Conservation (phyloP, 192 early-diverging fungal genomes). For the Rhizophlyctis rosea region DNA sequence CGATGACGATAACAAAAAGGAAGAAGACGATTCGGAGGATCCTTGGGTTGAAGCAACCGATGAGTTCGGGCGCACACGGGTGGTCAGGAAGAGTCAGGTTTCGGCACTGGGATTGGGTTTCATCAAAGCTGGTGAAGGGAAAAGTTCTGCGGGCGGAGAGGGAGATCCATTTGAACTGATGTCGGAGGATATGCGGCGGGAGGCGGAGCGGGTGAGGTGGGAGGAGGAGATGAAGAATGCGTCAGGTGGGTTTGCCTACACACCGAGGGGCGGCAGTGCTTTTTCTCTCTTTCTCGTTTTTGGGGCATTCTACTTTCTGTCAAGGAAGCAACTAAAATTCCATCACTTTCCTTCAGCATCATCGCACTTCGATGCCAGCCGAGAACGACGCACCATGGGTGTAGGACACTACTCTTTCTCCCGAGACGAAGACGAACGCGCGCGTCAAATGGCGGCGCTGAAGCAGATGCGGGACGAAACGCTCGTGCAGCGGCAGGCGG, state of each 20-base stretch:
- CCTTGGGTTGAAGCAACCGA: constrained; percentile 73
- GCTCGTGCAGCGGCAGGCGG: constrained; percentile 12
- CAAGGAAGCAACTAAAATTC: too few relatives aligned
- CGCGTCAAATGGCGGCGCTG: constrained; percentile 58
- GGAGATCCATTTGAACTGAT: constrained; percentile 5
- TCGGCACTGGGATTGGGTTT: constrained; percentile 15
- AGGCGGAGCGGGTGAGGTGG: constrained; percentile 32
- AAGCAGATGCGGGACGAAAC: constrained; percentile 52
- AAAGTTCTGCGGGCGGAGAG: neutral
- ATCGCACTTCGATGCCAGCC: constrained; percentile 42
- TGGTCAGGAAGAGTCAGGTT: constrained; percentile 55
- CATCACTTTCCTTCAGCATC: neutral
- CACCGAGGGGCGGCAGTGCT: too few relatives aligned
- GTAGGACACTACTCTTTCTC: constrained; percentile 70
- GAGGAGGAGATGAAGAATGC: constrained; percentile 27
- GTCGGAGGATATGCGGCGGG: constrained; percentile 36
- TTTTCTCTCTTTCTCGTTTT: too few relatives aligned
- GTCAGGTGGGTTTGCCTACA: too few relatives aligned
- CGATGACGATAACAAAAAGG: constrained; percentile 4
- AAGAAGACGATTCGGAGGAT: constrained; percentile 49
- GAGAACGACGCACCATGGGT: constrained; percentile 63
- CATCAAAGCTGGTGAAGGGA: neutral
- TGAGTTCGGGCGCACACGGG: constrained; percentile 70
- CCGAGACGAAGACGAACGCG: constrained; percentile 57
- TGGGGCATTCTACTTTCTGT: too few relatives aligned